These are phyloP conservation scores for Yamadazyma sp. DNA, from an alignment of 1,139 yeast genomes.

Conservation along the genomic window DNA sequence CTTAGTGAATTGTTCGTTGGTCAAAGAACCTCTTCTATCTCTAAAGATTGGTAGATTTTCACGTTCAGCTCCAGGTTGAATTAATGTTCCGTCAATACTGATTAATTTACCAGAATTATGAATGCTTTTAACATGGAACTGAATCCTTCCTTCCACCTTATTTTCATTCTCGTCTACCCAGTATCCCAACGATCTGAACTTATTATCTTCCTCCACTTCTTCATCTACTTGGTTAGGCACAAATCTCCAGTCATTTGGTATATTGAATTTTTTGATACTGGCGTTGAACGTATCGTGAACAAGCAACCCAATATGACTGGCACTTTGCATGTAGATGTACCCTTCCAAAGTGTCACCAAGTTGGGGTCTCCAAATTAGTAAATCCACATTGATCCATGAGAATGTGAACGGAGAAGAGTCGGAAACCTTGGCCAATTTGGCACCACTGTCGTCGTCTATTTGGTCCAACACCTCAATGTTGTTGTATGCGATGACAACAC, in stretches of 20 bases:
- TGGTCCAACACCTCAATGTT: constrained; percentile 46
- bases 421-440: constrained; percentile 60
- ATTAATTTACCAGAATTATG: constrained; percentile 80
- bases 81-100: constrained; percentile 80
- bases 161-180: constrained; percentile 80
- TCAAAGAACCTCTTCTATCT: constrained; percentile 27
- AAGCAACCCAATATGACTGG: constrained; percentile 89
- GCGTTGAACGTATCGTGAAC: constrained; percentile 95
- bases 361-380: constrained; percentile 86
- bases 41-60: constrained; percentile 54
- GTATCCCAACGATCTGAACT: constrained; percentile 66
- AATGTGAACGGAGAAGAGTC: constrained; percentile 87
- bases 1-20: constrained; percentile 11
- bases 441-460: constrained; percentile 29
- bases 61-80: constrained; percentile 58
- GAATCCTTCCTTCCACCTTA: constrained; percentile 77
- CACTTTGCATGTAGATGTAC: constrained; percentile 85
- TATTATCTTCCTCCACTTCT: constrained; percentile 18
- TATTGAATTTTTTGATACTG: constrained; percentile 77
- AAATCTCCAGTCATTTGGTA: constrained; percentile 83
- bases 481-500: constrained; percentile 80
- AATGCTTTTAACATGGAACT: constrained; percentile 69
- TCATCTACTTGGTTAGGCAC: constrained; percentile 76
- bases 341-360: constrained; percentile 86
- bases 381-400: constrained; percentile 82